Evolutionary conservation across 495 filamentous ascomycete species (phyloP).

Genomic region (Penicillium turbatum): DNA sequence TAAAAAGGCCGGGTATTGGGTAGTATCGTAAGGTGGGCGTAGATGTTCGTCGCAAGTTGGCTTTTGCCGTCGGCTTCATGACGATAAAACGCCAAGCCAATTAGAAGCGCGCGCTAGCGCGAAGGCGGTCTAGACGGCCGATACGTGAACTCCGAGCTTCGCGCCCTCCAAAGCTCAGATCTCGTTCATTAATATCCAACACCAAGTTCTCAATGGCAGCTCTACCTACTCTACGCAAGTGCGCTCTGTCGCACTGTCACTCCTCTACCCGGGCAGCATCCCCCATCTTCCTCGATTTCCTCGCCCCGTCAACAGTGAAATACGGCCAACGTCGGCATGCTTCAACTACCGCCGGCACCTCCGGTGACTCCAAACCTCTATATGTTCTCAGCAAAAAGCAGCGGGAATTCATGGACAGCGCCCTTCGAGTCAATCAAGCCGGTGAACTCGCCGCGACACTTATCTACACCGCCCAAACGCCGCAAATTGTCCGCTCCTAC

Average conservation of each 20-base stretch:
- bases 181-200: neutral
- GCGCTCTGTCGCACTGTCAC: slow-evolving; percentile 15
- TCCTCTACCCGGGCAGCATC: slow-evolving; percentile 13
- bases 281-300: slow-evolving; percentile 39
- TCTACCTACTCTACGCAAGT: slow-evolving; percentile 19
- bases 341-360: slow-evolving; percentile 23
- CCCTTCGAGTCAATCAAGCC: slow-evolving; percentile 86
- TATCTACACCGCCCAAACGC: slow-evolving; percentile 79
- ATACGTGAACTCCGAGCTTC: slow-evolving; percentile 4
- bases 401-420: slow-evolving; percentile 70
- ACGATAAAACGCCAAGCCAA: slow-evolving; percentile 25
- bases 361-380: slow-evolving; percentile 35
- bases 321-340: slow-evolving; percentile 28
- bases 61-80: slow-evolving; percentile 25
- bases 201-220: slow-evolving; percentile 13
- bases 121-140: slow-evolving; percentile 9
- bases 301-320: slow-evolving; percentile 34
- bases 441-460: slow-evolving; percentile 83
- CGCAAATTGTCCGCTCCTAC: slow-evolving; percentile 67
- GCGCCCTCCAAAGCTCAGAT: neutral
- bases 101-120: slow-evolving; percentile 24
- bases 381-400: slow-evolving; percentile 67
- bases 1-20: neutral
- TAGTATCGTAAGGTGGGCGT: slow-evolving; percentile 1
- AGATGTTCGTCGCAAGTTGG: slow-evolving; percentile 23